Conservation (phyloP, 257 asterid genomes). For the Jaltomata sinuosa region DNA sequence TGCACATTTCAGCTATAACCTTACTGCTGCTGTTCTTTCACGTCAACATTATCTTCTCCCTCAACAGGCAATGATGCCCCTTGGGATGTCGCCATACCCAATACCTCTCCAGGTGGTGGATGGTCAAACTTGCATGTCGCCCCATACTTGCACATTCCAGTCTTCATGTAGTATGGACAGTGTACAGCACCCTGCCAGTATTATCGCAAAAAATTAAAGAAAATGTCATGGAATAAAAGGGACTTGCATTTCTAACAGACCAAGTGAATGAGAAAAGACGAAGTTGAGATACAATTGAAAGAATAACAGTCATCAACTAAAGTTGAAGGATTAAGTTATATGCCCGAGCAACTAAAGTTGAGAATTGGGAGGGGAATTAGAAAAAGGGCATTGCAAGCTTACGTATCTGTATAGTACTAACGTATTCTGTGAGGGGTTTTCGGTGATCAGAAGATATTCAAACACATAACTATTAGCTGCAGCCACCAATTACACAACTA, state of each 20-base stretch:
- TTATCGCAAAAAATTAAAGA: not conserved
- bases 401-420: not conserved
- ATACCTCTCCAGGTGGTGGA: slow-evolving; percentile 92
- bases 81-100: slow-evolving; percentile 35
- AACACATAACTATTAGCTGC: not conserved
- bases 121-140: slow-evolving; percentile 83
- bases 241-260: not conserved
- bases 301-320: not conserved
- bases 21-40: not conserved
- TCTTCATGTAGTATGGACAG: slow-evolving; percentile 96
- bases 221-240: not conserved
- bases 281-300: not conserved
- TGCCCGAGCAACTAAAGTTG: not conserved
- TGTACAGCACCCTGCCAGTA: slow-evolving; percentile 64
- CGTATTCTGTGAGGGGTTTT: not conserved
- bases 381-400: not conserved
- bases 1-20: slow-evolving; percentile 48
- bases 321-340: not conserved
- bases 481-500: not conserved
- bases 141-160: slow-evolving; percentile 87
- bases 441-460: not conserved
- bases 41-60: slow-evolving; percentile 26
- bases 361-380: not conserved
- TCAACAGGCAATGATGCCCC: slow-evolving; percentile 21
- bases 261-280: not conserved